Evolutionary conservation across 2,329 filamentous ascomycete species (phyloP), one percentile per base, ranked within the genome.

Genomic region (Botryotinia narcissicola): DNA sequence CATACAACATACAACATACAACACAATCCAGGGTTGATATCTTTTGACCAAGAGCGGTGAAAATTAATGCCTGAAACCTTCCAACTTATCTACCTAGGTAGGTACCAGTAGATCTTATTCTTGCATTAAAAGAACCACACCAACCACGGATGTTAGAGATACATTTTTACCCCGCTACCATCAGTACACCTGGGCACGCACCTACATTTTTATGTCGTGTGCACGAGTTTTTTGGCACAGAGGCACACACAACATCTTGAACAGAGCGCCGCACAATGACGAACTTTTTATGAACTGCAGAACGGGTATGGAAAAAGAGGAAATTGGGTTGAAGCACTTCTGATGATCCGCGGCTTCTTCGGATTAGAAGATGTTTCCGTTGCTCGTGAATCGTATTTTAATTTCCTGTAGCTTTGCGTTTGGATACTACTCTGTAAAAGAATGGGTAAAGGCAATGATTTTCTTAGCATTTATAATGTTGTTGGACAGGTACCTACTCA

Each of bases 201-300:
- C 60, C 37, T 42, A 62, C 37, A 62, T 8, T 40, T 42, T 62
- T 62, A 42, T 42, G 59, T 61, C 59, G 59, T 16, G 59, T 61
- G 59, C 59, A 61, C 35, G 25, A 42, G 22, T 40, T 35, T 48
- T 51, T 40, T 40, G 37, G 9, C 37, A 40, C 37, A 40, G 10
- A 40, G 29, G 22, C 46, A 68, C 66, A 54, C 25, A 63, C 40
- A 63, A 9, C 37, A 37, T 51, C n/a, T 51, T 7, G 48, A 51
- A 51, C 61, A 63, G 40, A 62, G 60, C 60, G 48, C 48, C 51
- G 61, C 61, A 64, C 40, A 64, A 64, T 64, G 61, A 64, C 61
- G 66, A 57, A 42, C 22, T 42, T 69, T 69, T 59, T 57, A 69
- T 69, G 48, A 54, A 40, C 32, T 22, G 40, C 40, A 42, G 40